Conservation (phyloP, 306 rosid genomes). For the Albizia julibrissin region DNA sequence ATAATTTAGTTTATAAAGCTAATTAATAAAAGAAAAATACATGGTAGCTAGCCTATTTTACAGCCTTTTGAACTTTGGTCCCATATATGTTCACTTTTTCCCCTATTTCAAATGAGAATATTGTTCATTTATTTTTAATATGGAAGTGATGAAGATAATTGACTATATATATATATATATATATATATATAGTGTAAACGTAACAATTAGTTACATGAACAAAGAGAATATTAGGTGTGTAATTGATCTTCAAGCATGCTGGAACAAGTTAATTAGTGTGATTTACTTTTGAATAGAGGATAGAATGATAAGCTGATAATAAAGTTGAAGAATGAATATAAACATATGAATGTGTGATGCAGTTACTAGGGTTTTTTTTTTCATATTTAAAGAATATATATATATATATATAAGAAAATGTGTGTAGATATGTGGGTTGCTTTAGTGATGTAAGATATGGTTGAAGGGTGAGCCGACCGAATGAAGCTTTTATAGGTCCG, state of each 20-base stretch:
- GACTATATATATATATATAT: too few relatives aligned
- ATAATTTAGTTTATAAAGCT: neutral
- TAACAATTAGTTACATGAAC: neutral
- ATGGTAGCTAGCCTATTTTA: neutral
- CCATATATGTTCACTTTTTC: neutral
- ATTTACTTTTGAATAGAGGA: neutral
- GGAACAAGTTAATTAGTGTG: neutral
- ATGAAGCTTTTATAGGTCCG: conserved; percentile 53
- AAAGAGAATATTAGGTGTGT: neutral
- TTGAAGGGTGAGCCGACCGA: conserved; percentile 50
- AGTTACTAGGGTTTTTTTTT: neutral
- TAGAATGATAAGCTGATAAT: neutral
- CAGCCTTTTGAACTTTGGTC: neutral
- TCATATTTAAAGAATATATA: neutral
- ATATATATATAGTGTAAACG: neutral
- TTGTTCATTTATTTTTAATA: neutral
- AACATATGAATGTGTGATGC: neutral
- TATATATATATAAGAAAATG: neutral
- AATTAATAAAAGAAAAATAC: neutral
- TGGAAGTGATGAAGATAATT: neutral
- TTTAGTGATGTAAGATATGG: conserved; percentile 32
- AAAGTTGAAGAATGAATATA: neutral
- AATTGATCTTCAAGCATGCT: neutral
- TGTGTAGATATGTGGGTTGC: conserved; percentile 17
- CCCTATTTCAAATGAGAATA: neutral